Percentiles rank a stretch among this genome's conserved stretches.
Conservation (phyloP, 1,139 yeast species). For the Yamadazyma epiphylla region DNA sequence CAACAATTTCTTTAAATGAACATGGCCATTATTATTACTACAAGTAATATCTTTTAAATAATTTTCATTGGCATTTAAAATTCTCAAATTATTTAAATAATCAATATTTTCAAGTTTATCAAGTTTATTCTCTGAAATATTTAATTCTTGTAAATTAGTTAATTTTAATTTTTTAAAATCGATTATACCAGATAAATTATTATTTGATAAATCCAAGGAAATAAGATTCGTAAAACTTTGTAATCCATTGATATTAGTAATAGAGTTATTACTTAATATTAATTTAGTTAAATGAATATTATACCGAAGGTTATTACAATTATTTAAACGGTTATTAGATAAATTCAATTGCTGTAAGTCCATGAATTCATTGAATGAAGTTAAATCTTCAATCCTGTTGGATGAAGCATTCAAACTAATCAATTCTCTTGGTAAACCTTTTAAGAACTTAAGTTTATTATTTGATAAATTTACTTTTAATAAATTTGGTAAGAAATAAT, state of each 20-base stretch:
- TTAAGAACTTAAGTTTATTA: constrained; percentile 41
- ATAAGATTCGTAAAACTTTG: constrained; percentile 36
- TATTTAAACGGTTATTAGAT: constrained; percentile 33
- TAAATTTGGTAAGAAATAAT: constrained; percentile 42
- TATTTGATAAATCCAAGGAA: constrained; percentile 39
- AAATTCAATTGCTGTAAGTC: constrained; percentile 45
- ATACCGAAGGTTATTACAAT: constrained; percentile 24
- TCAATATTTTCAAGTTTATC: constrained; percentile 32
- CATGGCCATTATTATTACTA: constrained; percentile 20
- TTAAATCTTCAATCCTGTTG: constrained; percentile 39
- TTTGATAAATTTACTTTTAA: constrained; percentile 34
- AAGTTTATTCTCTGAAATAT: constrained; percentile 41
- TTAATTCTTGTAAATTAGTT: constrained; percentile 41
- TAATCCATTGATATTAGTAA: constrained; percentile 36
- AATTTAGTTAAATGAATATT: constrained; percentile 38
- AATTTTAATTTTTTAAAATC: constrained; percentile 34
- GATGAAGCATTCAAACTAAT: constrained; percentile 33
- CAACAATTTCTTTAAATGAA: constrained; percentile 38
- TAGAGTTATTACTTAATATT: constrained; percentile 27
- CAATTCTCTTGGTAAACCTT: constrained; percentile 42
- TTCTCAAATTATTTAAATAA: constrained; percentile 28
- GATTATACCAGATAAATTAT: constrained; percentile 34
- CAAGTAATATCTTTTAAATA: constrained; percentile 22
- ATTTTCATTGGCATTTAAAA: constrained; percentile 45
- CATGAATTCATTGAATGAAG: constrained; percentile 36